These are phyloP conservation scores for Persicaria maculosa DNA, from an alignment of 148 eudicot species.

Conservation along the genomic window DNA sequence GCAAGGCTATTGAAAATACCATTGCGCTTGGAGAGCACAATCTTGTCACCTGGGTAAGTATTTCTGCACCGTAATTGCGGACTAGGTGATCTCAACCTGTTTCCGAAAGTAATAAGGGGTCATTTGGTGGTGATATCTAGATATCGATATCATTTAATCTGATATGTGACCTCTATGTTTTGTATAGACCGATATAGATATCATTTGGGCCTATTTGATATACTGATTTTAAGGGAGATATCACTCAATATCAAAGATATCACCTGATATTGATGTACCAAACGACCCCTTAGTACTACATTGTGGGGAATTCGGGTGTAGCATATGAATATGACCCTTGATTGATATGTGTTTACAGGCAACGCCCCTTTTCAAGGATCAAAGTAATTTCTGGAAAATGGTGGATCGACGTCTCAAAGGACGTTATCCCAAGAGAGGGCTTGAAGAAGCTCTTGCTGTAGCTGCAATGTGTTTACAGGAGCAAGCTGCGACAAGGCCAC, in stretches of 20 bases:
- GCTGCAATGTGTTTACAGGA: conserved; percentile 99
- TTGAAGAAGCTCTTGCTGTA: conserved; percentile 96
- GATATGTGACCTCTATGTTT: too few species aligned
- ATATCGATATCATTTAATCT: too few species aligned
- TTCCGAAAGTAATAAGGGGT: too few species aligned
- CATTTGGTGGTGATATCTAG: too few species aligned
- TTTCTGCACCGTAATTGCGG: background rate
- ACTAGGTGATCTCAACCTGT: background rate
- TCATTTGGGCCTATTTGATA: too few species aligned
- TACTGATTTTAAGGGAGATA: too few species aligned
- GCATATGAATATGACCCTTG: background rate
- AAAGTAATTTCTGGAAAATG: conserved; percentile 93
- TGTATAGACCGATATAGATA: too few species aligned
- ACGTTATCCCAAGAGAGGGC: conserved; percentile 85
- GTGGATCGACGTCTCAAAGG: conserved; percentile 90
- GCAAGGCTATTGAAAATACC: conserved; percentile 83
- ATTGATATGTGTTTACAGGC: conserved; percentile 47
- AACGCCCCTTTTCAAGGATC: conserved; percentile 85
- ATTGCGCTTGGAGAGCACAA: conserved; percentile 81
- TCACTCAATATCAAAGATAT: too few species aligned
- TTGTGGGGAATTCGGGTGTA: background rate
- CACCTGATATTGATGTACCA: too few species aligned
- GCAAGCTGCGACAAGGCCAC: conserved; percentile 94
- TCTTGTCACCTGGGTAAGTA: conserved; percentile 96
- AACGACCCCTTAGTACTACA: too few species aligned